Percentiles rank a stretch among this genome's conserved stretches.
These are phyloP conservation scores for Blastocystis sp. DNA, from an alignment of 352 stramenopile species.

Conservation along the genomic window DNA sequence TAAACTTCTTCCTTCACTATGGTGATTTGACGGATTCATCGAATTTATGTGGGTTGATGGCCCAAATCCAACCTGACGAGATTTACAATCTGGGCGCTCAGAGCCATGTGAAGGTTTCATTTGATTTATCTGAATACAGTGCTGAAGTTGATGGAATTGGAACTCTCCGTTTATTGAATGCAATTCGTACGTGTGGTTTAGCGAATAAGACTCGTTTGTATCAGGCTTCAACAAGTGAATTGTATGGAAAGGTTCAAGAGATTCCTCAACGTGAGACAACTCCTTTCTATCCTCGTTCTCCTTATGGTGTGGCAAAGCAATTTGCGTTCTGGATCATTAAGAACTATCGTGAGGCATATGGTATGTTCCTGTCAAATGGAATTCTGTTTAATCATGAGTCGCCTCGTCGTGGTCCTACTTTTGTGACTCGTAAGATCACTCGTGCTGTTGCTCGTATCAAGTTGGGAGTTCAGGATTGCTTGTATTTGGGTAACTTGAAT, in stretches of 20 bases:
- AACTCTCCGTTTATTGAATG: slow-evolving; percentile 89
- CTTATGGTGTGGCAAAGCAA: slow-evolving; percentile 93
- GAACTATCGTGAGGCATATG: slow-evolving; percentile 95
- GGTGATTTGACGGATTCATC: slow-evolving; percentile 93
- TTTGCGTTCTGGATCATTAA: slow-evolving; percentile 97
- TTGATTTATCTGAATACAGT: slow-evolving; percentile 98
- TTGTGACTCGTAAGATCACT: slow-evolving; percentile 97
- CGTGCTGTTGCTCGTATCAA: slow-evolving; percentile 85
- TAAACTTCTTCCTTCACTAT: slow-evolving; percentile 94
- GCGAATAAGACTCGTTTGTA: slow-evolving; percentile 65
- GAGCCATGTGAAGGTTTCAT: slow-evolving; percentile 97
- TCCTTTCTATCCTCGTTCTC: slow-evolving; percentile 94
- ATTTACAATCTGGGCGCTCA: slow-evolving; percentile 98
- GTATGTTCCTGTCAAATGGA: slow-evolving; percentile 86
- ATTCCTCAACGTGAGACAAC: slow-evolving; percentile 90
- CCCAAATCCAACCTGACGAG: slow-evolving; percentile 85
- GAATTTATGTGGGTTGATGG: slow-evolving; percentile 89
- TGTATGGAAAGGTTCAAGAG: slow-evolving; percentile 92
- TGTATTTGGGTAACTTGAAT: slow-evolving; percentile 94
- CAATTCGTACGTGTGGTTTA: slow-evolving; percentile 82
- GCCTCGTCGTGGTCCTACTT: slow-evolving; percentile 88
- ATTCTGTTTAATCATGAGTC: slow-evolving; percentile 99
- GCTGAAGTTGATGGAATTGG: slow-evolving; percentile 91
- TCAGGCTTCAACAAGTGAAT: slow-evolving; percentile 87
- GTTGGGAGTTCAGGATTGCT: slow-evolving; percentile 79